These are phyloP conservation scores for Ophiosphaerella herpotricha DNA, from an alignment of 2,329 filamentous ascomycete genomes.

Conservation along the genomic window DNA sequence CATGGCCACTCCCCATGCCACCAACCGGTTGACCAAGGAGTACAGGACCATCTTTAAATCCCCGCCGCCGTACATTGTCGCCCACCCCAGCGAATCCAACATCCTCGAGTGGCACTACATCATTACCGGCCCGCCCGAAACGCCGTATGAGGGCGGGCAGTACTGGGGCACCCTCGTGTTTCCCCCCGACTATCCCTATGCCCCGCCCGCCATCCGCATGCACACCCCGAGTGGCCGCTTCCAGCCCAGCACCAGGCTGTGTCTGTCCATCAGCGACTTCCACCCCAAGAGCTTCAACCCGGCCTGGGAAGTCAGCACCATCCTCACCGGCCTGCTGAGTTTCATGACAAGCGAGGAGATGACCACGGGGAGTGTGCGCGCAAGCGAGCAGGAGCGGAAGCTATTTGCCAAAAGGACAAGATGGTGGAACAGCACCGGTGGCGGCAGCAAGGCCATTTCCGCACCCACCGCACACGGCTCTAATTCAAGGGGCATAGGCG, in stretches of 20 bases:
- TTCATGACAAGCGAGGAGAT: conserved; percentile 99
- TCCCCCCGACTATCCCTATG: conserved; percentile 95
- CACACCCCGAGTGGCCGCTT: conserved; percentile 96
- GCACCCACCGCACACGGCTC: conserved; percentile 40
- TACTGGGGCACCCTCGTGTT: conserved; percentile 98
- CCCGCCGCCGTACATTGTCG: conserved; percentile 85
- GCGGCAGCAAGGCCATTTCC: conserved; percentile 65
- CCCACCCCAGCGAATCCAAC: conserved; percentile 87
- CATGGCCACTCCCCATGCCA: conserved; percentile 49
- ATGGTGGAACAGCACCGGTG: conserved; percentile 98
- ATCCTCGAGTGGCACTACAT: conserved; percentile 97
- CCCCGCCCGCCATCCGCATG: conserved; percentile 97
- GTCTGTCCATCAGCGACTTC: conserved; percentile 95
- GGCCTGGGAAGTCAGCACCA: conserved; percentile 96
- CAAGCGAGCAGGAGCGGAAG: conserved; percentile 75
- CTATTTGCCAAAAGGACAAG: conserved; percentile 76
- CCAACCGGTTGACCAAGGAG: conserved; percentile 62
- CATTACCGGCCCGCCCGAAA: conserved; percentile 90
- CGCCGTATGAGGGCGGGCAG: conserved; percentile 91
- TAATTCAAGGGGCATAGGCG: conserved; percentile 64
- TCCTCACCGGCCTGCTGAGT: conserved; percentile 87
- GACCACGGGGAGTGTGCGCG: conserved; percentile 89
- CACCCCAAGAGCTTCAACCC: conserved; percentile 98
- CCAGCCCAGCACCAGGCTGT: conserved; percentile 87
- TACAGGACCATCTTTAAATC: conserved; percentile 71